Conservation (phyloP, 176 grass and related monocot species). For the Lolium multiflorum region DNA sequence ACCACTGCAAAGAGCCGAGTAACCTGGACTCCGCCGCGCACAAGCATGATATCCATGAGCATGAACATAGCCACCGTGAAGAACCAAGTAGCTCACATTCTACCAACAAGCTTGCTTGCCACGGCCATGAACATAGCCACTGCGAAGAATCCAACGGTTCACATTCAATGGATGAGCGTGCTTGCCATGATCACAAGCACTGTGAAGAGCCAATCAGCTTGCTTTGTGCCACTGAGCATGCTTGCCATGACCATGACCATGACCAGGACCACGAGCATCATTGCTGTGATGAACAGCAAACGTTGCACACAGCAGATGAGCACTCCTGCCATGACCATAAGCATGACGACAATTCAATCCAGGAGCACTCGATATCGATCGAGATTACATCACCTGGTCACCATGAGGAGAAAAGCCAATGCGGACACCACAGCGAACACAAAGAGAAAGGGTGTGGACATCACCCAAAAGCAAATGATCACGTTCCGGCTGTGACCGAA, state of each 20-base stretch:
- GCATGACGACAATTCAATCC: conserved; percentile 40
- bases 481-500: background rate
- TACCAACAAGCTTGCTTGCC: conserved; percentile 28
- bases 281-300: conserved; percentile 45
- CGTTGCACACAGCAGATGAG: background rate
- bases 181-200: conserved; percentile 40
- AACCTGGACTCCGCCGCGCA: background rate
- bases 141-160: conserved; percentile 42
- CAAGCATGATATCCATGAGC: conserved; percentile 46
- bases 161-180: conserved; percentile 6
- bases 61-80: conserved; percentile 43
- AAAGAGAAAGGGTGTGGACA: conserved; percentile 13
- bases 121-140: conserved; percentile 35
- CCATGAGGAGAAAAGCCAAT: conserved; percentile 30
- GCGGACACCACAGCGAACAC: conserved; percentile 21
- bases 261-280: conserved; percentile 44
- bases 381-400: background rate
- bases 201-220: conserved; percentile 21
- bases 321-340: conserved; percentile 50
- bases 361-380: conserved; percentile 49
- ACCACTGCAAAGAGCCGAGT: conserved; percentile 25
- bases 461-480: conserved; percentile 26
- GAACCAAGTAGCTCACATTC: background rate
- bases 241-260: conserved; percentile 47
- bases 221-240: conserved; percentile 27